Conservation (phyloP, 73 alveolate species). For the Breviolum minutum region DNA sequence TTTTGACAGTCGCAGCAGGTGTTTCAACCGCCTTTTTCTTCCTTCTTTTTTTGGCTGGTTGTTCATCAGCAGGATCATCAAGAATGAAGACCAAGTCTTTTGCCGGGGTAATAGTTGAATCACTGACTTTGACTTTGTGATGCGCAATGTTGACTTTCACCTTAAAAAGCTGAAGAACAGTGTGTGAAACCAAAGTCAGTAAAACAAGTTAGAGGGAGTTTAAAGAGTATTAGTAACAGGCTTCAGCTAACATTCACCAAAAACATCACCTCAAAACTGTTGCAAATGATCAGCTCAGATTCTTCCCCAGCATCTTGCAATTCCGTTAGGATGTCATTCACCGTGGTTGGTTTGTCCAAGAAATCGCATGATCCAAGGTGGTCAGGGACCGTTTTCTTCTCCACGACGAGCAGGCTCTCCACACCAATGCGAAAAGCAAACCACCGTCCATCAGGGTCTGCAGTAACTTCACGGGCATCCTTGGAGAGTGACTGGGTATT, state of each 20-base stretch:
- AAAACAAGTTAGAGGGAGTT: too few species aligned
- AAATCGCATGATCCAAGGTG: background rate
- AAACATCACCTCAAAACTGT: too few species aligned
- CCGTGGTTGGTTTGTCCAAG: background rate
- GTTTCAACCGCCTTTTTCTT: background rate
- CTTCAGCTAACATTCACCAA: too few species aligned
- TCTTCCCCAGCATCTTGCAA: conserved; percentile 16
- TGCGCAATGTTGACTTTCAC: background rate
- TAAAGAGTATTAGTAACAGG: too few species aligned
- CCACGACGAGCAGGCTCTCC: background rate
- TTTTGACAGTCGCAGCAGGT: background rate
- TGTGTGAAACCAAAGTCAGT: too few species aligned
- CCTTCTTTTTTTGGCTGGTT: background rate
- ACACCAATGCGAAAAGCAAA: background rate
- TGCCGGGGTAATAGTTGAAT: background rate
- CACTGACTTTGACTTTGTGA: background rate
- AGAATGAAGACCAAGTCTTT: background rate
- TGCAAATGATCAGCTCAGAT: too few species aligned
- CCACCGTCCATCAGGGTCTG: background rate
- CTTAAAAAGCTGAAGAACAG: background rate
- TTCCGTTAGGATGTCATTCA: background rate
- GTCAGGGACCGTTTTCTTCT: background rate
- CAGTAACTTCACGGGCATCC: background rate
- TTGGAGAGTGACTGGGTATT: background rate
- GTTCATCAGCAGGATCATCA: background rate